Evolutionary conservation across 495 filamentous ascomycete species (phyloP), one percentile per base, ranked within the genome.

Genomic region (Neurospora terricola): DNA sequence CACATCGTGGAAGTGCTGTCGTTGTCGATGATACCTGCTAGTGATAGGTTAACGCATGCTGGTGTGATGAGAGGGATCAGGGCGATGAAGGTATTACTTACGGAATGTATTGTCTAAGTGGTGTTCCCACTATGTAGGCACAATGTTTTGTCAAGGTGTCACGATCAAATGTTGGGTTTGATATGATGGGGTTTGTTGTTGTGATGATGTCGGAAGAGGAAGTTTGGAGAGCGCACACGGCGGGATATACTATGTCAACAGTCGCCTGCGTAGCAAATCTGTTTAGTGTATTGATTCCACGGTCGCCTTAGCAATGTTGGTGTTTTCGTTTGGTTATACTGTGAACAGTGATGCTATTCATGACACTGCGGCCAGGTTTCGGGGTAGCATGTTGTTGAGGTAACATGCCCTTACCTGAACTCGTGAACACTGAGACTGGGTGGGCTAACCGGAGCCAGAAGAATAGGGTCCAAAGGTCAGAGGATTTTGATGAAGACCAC

Each of bases 41-140:
- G 5, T 8, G 3, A 0, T 21, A 5, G 8, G 10, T 27, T 59
- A 21, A 1, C 21, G 45, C 3, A 12, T 2, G 21, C 8, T 11
- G 23, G 14, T 4, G n/a, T 2, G 4, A 9, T 54, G 8, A 3
- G 7, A 8, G 0, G 4, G 7, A 21, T n/a, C n/a, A 48, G 43
- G n/a, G 3, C 3, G 21, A 23, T n/a, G 3, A 7, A 18, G 18
- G 0, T 21, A 0, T 4, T 48, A 0, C 23, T 59, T 59, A 59
- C 48, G 0, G 2, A 0, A 54, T 0, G 0, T 14, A 0, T 16
- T 0, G 4, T 0, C 5, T 16, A 0, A 16, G 10, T 59, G 5
- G 11, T 14, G 0, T 30, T 59, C 0, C 16, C 11, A 59, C 23
- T 2, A 59, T 30, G 2, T 16, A 7, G 2, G 12, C 6, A 4